These are phyloP conservation scores for Ilyonectria destructans DNA, from an alignment of 2,329 filamentous ascomycete genomes.

Conservation along the genomic window DNA sequence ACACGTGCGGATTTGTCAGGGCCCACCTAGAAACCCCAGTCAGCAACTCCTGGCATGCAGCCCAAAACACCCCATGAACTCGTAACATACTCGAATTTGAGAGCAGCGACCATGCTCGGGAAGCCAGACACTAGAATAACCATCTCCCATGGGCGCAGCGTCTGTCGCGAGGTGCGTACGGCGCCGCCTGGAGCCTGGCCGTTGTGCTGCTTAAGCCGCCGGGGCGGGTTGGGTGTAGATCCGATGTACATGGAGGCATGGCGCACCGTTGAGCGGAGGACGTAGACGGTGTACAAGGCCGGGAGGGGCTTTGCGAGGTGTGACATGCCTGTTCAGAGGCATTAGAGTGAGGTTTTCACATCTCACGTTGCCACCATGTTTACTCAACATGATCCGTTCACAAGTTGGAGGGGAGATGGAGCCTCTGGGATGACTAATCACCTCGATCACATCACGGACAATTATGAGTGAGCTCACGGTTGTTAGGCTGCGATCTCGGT, in stretches of 20 bases:
- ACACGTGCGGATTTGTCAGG: conserved; percentile 87
- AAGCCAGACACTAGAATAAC: conserved; percentile 90
- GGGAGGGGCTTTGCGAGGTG: conserved; percentile 76
- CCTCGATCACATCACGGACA: not conserved
- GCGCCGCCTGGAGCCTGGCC: conserved; percentile 88
- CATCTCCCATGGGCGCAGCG: conserved; percentile 92
- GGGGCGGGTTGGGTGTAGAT: conserved; percentile 89
- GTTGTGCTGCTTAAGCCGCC: conserved; percentile 93
- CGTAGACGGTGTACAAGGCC: conserved; percentile 93
- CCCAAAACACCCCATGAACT: no score
- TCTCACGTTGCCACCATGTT: conserved; percentile 28
- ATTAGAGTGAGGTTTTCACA: conserved; percentile 7
- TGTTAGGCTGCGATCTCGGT: no score
- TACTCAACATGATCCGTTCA: conserved; percentile 31
- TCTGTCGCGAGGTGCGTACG: conserved; percentile 77
- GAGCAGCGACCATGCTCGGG: conserved; percentile 85
- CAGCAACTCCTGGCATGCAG: not conserved
- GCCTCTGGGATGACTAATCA: conserved; percentile 25
- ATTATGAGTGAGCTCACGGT: not conserved
- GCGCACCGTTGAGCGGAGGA: conserved; percentile 86
- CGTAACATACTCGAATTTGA: conserved; percentile 89
- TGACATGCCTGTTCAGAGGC: conserved; percentile 55
- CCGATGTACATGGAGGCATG: conserved; percentile 87
- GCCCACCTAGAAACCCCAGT: conserved; percentile 79
- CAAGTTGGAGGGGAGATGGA: conserved; percentile 16